A percentile compares a stretch with the other conserved stretches of the same genome.
phyloP scores from a whole-genome alignment of 169 alveolate species.

The Cryptosporidium meleagridis region DNA sequence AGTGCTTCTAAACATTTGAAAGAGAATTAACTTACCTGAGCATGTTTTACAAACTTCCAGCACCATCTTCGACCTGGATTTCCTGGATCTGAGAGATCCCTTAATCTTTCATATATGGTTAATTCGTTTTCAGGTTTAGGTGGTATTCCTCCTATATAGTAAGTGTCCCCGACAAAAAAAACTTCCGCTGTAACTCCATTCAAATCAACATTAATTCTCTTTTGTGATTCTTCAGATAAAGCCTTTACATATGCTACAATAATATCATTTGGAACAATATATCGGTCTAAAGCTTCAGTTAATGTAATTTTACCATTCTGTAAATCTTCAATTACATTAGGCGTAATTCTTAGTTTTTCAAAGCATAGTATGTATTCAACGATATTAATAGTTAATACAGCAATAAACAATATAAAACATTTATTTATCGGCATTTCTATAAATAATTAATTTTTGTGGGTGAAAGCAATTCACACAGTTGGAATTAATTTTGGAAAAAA shows the following conservation, averaged over 20 bases:
- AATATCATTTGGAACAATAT: slow-evolving; percentile 55
- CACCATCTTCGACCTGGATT: slow-evolving; percentile 76
- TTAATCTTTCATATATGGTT: slow-evolving; percentile 70
- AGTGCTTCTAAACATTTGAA: neutral
- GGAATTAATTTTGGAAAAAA: neutral
- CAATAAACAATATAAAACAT: neutral
- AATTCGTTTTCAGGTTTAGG: slow-evolving; percentile 68
- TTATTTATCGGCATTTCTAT: neutral
- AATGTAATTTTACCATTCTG: slow-evolving; percentile 61
- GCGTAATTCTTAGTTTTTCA: slow-evolving; percentile 49
- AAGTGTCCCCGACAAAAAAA: slow-evolving; percentile 41
- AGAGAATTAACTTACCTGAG: slow-evolving; percentile 41
- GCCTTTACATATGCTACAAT: slow-evolving; percentile 58
- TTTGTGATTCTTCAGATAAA: slow-evolving; percentile 44
- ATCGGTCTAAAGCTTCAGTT: slow-evolving; percentile 60
- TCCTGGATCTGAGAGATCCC: slow-evolving; percentile 72
- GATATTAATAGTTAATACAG: neutral
- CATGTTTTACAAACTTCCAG: slow-evolving; percentile 71
- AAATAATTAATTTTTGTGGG: neutral
- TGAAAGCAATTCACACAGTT: slow-evolving; percentile 6
- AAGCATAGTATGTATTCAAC: neutral
- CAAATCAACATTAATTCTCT: slow-evolving; percentile 30
- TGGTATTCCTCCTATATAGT: slow-evolving; percentile 70
- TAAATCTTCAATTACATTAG: slow-evolving; percentile 32
- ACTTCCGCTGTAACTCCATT: slow-evolving; percentile 68